Base-by-base conservation (phyloP, 192 early-diverging fungal genomes). In the Hyaloraphidium curvatum region DNA sequence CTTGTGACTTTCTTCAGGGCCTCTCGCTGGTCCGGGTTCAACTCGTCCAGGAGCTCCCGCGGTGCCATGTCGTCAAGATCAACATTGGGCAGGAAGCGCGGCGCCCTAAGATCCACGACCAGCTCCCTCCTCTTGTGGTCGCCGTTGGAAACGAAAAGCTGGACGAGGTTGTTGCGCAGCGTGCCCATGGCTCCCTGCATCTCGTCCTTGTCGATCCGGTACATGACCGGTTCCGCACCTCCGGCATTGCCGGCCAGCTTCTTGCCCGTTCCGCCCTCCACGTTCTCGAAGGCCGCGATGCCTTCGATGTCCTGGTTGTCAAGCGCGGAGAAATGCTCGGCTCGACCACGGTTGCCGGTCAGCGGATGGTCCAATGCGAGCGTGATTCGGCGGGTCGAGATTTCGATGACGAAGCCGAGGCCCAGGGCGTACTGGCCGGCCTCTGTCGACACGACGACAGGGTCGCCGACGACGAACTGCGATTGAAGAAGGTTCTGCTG, bases 121-220 rank as follows among this genome's bases (percentile, higher is more conserved):
- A 89, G 60, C 21, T 69, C 59, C 23, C 82, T 66, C n/a, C 73
- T 66, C 53, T 71, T 74, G 1, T 58, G 50, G 43, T 77, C 67
- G 0, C 78, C 72, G 25, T 70, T 58, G 1, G 56, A 39, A 2
- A 56, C 59, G 61, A 91, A 78, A 48, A 93, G 54, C n/a, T 68
- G 63, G 26, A 92, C 69, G 14, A 96, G 52, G 52, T 92, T 93
- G 30, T 75, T 72, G 1, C 87, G 67, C 2, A 87, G 66, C 2
- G 79, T 61, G 2, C 68, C 65, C 58, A 91, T 76, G 0, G 78
- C 84, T 22, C 68, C 62, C 1, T 68, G 60, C 61, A 85, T 69
- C 55, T 89, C 85, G 57, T 96, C 87, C 62, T 80, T 83, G 58
- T 96, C 89, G 27, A 96, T 78, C 2, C 86, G 62, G 56, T 77